phyloP scores from a whole-genome alignment of 1,284 basidiomycete genomes.

The Ustilago hordei region DNA sequence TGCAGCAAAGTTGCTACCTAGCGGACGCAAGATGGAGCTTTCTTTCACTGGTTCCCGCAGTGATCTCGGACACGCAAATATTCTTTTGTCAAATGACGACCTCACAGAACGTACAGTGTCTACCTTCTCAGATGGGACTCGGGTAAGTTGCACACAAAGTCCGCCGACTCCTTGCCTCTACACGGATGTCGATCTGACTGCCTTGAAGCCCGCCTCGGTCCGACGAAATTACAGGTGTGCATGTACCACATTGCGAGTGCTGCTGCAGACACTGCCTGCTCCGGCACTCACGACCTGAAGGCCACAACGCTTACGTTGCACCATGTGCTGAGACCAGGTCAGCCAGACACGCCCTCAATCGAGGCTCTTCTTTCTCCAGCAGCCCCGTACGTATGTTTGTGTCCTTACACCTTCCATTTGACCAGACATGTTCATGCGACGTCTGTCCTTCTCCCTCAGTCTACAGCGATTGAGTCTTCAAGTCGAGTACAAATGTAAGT shows the following conservation, averaged over 20 bases:
- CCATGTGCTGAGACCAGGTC: slow-evolving; percentile 14
- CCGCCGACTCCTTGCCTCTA: background rate
- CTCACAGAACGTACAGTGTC: slow-evolving; percentile 14
- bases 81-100: slow-evolving; percentile 15
- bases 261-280: background rate
- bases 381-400: slow-evolving; percentile 15
- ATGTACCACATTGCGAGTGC: slow-evolving; percentile 7
- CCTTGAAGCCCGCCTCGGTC: background rate
- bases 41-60: slow-evolving; percentile 23
- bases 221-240: slow-evolving; percentile 17
- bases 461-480: slow-evolving; percentile 19
- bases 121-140: slow-evolving; percentile 23
- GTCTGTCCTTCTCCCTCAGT: background rate
- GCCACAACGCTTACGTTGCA: slow-evolving; percentile 2
- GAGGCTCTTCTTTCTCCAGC: slow-evolving; percentile 6
- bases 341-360: background rate
- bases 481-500: slow-evolving; percentile 19
- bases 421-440: background rate
- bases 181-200: background rate
- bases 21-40: slow-evolving; percentile 21
- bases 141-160: slow-evolving; percentile 11
- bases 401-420: background rate
- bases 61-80: slow-evolving; percentile 33
- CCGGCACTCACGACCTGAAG: background rate
- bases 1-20: background rate